Evolutionary conservation across 2,329 filamentous ascomycete species (phyloP).

Genomic region (Eurotiales sp.): DNA sequence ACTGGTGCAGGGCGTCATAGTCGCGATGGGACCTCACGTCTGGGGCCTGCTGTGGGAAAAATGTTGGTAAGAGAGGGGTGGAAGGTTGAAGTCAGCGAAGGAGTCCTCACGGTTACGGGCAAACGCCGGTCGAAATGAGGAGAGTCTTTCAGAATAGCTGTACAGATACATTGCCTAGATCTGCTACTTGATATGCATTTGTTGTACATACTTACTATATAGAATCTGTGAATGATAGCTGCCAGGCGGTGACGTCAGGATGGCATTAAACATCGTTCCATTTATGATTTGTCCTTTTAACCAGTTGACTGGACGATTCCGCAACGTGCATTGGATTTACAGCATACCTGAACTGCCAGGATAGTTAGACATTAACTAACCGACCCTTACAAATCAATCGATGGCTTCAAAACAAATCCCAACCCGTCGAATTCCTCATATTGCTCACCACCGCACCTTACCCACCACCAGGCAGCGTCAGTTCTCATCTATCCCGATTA

Average conservation of each 20-base stretch:
- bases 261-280: no score
- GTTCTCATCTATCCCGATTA: neutral
- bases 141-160: neutral
- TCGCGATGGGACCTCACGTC: conserved; percentile 66
- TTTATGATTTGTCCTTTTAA: no score
- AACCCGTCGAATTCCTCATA: neutral
- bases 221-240: no score
- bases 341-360: no score
- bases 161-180: no score
- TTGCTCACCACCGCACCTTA: neutral
- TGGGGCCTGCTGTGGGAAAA: conserved; percentile 76
- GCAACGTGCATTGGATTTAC: no score
- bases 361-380: neutral
- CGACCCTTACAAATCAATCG: neutral
- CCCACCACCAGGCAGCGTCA: neutral
- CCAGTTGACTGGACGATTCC: no score
- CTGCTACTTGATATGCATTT: no score
- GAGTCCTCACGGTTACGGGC: conserved; percentile 68
- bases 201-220: no score
- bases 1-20: conserved; percentile 80
- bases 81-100: conserved; percentile 70
- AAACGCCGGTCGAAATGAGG: conserved; percentile 13
- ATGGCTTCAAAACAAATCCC: neutral
- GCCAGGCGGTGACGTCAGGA: no score
- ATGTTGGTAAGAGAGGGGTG: conserved; percentile 75